Conservation (phyloP, 495 filamentous ascomycete genomes). For the Niebla homalea region DNA sequence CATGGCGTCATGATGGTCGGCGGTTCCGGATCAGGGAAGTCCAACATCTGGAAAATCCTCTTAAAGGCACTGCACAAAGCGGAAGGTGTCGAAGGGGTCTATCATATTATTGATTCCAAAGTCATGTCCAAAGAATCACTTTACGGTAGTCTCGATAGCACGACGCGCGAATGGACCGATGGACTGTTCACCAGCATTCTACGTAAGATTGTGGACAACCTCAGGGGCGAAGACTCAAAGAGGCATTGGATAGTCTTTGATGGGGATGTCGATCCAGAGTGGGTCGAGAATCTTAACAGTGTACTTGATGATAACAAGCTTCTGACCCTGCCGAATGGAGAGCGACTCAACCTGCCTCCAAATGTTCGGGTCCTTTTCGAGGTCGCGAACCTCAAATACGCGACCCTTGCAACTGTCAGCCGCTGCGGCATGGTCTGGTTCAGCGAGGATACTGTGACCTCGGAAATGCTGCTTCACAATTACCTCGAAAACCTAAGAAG, state of each 20-base stretch:
- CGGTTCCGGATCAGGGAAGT: slow-evolving; percentile 88
- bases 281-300: slow-evolving; percentile 99
- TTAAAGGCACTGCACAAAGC: slow-evolving; percentile 82
- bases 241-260: slow-evolving; percentile 99
- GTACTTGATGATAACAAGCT: slow-evolving; percentile 98
- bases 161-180: slow-evolving; percentile 96
- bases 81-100: slow-evolving; percentile 85
- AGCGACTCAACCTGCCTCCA: slow-evolving; percentile 81
- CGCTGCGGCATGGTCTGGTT: slow-evolving; percentile 99
- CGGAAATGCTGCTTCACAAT: slow-evolving; percentile 82
- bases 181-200: slow-evolving; percentile 96
- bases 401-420: slow-evolving; percentile 91
- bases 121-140: slow-evolving; percentile 98
- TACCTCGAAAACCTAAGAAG: slow-evolving; percentile 74
- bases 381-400: slow-evolving; percentile 96
- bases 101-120: slow-evolving; percentile 96
- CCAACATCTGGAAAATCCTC: slow-evolving; percentile 86
- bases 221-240: slow-evolving; percentile 90
- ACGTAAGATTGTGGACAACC: slow-evolving; percentile 95
- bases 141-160: slow-evolving; percentile 90
- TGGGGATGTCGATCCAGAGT: slow-evolving; percentile 96
- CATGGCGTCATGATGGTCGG: slow-evolving; percentile 99
- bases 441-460: slow-evolving; percentile 89
- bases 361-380: slow-evolving; percentile 99
- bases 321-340: slow-evolving; percentile 89